Base-by-base conservation (phyloP, 2,329 filamentous ascomycete species). In the Ceratocystis ficicola region DNA sequence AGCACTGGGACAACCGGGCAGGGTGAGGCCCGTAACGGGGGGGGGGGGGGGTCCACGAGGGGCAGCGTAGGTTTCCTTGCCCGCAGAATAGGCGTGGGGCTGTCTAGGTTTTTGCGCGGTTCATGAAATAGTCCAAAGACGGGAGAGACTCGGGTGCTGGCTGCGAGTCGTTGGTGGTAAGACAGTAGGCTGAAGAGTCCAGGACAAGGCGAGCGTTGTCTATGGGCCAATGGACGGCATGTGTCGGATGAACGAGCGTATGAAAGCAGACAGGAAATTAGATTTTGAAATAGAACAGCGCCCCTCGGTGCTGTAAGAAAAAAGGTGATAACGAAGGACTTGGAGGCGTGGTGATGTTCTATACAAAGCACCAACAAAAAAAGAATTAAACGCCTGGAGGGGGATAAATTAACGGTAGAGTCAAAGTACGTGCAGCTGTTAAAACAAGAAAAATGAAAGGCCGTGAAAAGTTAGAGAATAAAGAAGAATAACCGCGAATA, bases 361-460 rank as follows among this genome's bases (percentile, higher is more conserved):
- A 36, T 59, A 59, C 52, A 59, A 59, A 59, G 52, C 15, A 59
- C 44, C 10, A 62, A 63, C 22, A 63, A 62, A 50, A 44, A 48
- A 50, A 28, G n/a, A 63, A 50, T 32, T 46, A 63, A 50, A 52
- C 5, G 48, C 25, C 48, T 12, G 25, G 41, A 22, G 41, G 10
- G 36, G 10, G 8, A 41, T 41, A 41, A 46, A 62, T 62, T 48
- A 59, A 59, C n/a, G 10, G 52, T 10, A 59, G 15, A 12, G 52
- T 5, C 20, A 44, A 46, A 44, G 63, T 36, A 12, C 52, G 25
- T 12, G 52, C 22, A 57, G 52, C 52, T 46, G 36, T 28, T 3
- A 41, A 32, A 44, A 52, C 46, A 44, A 57, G 62, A 22, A 57
- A 36, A 41, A 36, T 3, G 8, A 62, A 41, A 62, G 32, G 32